These are phyloP conservation scores for Claviceps fusiformis DNA, from an alignment of 2,329 filamentous ascomycete species.

Conservation along the genomic window DNA sequence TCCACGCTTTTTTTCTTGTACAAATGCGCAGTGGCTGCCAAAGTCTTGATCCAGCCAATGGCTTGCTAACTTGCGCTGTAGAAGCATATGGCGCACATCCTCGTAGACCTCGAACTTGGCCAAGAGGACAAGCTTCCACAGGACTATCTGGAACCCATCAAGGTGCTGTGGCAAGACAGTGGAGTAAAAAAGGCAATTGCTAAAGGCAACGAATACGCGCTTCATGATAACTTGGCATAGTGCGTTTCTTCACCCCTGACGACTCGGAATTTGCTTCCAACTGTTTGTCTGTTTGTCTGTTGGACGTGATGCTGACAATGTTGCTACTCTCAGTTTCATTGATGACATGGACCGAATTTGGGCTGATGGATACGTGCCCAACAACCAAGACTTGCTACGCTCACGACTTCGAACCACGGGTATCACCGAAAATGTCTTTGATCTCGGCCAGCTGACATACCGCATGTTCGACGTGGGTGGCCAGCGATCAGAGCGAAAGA, in stretches of 20 bases:
- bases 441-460: constrained; percentile 87
- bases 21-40: constrained; percentile 8
- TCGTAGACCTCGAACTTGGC: constrained; percentile 69
- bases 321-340: constrained; percentile 54
- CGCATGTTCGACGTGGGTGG: constrained; percentile 97
- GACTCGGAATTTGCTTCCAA: not conserved
- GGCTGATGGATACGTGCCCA: constrained; percentile 67
- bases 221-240: constrained; percentile 94
- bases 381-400: constrained; percentile 85
- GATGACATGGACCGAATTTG: constrained; percentile 64
- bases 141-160: constrained; percentile 70
- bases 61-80: constrained; percentile 21
- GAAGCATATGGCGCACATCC: constrained; percentile 66
- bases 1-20: constrained; percentile 9
- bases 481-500: constrained; percentile 91
- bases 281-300: not conserved
- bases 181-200: constrained; percentile 79
- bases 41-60: not conserved
- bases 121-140: constrained; percentile 67
- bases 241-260: constrained; percentile 32
- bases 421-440: constrained; percentile 94
- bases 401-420: constrained; percentile 96
- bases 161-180: constrained; percentile 67
- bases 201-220: constrained; percentile 90
- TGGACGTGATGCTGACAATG: constrained; percentile 1